Base-by-base conservation (phyloP, 2,329 filamentous ascomycete species). In the Raffaelea albimanens region DNA sequence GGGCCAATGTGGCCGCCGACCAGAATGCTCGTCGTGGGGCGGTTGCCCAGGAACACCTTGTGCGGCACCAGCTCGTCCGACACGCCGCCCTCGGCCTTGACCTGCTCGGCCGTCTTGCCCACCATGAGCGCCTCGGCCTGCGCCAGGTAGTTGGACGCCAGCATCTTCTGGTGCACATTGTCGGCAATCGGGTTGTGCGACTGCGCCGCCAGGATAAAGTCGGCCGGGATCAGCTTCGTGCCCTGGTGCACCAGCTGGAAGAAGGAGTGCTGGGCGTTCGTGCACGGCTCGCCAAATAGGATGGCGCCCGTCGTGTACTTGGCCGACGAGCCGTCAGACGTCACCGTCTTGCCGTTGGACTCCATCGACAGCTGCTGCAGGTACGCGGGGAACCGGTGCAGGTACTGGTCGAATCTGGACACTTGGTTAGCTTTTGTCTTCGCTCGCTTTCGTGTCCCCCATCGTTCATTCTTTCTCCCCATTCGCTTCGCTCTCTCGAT, bases 341-440 rank as follows among this genome's bases (percentile, higher is more conserved):
- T 95, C 62, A 97, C 89, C 52, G 86, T 87, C 78, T 98, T 98
- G 64, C 93, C 93, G 69, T 98, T 98, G 52, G 91, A 97, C 76
- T 98, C 93, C 93, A 98, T 98, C 52, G 91, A 97, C 51, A 98
- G 77, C 72, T 98, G 93, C 73, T 98, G 93, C 47, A 98, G 85
- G 73, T 98, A 98, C 58, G 93, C 93, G 34, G 93, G 90, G 83
- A 98, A 97, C 57, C 93, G 87, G 79, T 96, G 89, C 56, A 98
- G 83, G 73, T 98, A 98, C 71, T 98, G 93, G 71, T 98, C 93
- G 67, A 97, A 98, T n/a, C n/a, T n/a, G n/a, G n/a, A n/a, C n/a
- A n/a, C n/a, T n/a, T n/a, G n/a, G n/a, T n/a, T n/a, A n/a, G n/a
- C n/a, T n/a, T n/a, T n/a, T n/a, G n/a, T n/a, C n/a, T n/a, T n/a